phyloP scores from a whole-genome alignment of 2,329 filamentous ascomycete genomes.

The Monilinia fructicola region DNA sequence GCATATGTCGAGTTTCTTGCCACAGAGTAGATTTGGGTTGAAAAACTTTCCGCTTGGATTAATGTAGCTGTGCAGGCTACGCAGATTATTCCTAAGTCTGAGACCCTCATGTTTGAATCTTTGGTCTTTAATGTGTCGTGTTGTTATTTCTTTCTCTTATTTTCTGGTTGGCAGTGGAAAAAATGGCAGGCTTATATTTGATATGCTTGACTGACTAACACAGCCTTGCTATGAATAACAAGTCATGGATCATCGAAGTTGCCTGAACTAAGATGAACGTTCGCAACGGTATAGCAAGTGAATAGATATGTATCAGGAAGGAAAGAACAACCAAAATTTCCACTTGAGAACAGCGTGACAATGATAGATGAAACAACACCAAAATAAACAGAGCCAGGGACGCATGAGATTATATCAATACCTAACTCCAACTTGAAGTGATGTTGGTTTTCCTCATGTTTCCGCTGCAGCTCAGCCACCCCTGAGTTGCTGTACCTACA shows the following conservation, averaged over 20 bases:
- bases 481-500: background rate
- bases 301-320: background rate
- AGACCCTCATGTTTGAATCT: constrained; percentile 11
- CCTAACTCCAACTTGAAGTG: background rate
- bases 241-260: background rate
- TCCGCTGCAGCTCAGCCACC: background rate
- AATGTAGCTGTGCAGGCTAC: constrained; percentile 5
- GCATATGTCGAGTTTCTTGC: constrained; percentile 19
- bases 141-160: background rate
- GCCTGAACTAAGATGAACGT: background rate
- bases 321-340: too few relatives aligned
- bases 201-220: background rate
- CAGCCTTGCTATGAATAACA: background rate
- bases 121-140: background rate
- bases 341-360: background rate
- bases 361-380: background rate
- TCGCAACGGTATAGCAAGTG: background rate
- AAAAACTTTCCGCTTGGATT: constrained; percentile 13
- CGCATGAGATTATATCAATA: background rate
- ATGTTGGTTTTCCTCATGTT: background rate
- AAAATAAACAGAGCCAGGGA: background rate
- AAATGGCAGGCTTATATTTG: background rate
- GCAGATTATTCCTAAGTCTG: constrained; percentile 12
- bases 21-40: constrained; percentile 16
- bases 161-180: background rate